Conservation (phyloP, 371 early-diverging fungal species). For the Dichotomocladium elegans region DNA sequence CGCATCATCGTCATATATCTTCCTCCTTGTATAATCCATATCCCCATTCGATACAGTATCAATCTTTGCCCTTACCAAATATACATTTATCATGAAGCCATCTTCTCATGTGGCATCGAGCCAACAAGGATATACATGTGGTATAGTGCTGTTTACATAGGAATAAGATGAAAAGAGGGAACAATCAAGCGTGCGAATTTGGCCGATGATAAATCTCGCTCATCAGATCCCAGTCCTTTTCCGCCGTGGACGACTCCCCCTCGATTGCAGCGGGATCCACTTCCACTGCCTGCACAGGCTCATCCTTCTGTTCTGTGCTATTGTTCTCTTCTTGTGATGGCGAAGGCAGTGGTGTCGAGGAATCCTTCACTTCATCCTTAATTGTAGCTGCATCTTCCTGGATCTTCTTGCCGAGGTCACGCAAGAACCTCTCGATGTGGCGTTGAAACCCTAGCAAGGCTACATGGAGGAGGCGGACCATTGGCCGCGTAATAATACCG, state of each 20-base stretch:
- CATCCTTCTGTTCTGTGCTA: slow-evolving; percentile 2
- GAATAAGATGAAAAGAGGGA: neutral
- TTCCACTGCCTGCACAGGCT: no score
- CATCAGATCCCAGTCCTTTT: slow-evolving; percentile 37
- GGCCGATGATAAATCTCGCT: slow-evolving; percentile 36
- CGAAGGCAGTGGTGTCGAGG: no score
- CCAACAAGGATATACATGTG: no score
- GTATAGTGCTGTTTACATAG: neutral
- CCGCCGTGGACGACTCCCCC: slow-evolving; percentile 11
- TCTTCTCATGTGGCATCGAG: no score
- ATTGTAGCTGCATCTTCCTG: slow-evolving; percentile 5
- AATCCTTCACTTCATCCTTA: neutral
- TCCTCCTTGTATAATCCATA: neutral
- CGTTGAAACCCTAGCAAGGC: slow-evolving; percentile 34
- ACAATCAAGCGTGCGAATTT: neutral
- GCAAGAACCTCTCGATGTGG: slow-evolving; percentile 37
- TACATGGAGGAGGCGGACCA: slow-evolving; percentile 28
- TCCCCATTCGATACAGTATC: no score
- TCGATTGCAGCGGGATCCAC: slow-evolving; percentile 2
- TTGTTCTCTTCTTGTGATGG: no score
- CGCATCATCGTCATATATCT: neutral
- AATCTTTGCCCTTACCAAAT: no score
- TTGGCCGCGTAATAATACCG: slow-evolving; percentile 35
- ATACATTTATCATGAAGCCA: no score
- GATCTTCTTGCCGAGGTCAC: slow-evolving; percentile 29